Base-by-base conservation (phyloP, 192 early-diverging fungal species). In the Entrophospora sp. region DNA sequence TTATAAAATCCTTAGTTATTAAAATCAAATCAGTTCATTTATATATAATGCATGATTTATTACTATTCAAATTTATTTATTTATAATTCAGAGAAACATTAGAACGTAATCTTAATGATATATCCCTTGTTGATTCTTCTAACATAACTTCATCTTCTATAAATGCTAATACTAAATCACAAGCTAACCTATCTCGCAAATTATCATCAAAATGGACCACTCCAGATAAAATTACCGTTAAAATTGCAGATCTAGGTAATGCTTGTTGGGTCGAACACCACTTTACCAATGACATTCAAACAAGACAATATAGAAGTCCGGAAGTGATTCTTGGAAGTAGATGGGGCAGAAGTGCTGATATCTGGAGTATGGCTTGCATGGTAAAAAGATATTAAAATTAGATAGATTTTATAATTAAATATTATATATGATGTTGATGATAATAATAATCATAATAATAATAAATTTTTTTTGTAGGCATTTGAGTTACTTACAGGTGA, bases 201-300 rank as follows among this genome's bases (percentile, higher is more conserved):
- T 10, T 64, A 31, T 56, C 69, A 12, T 49, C 49, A 12, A 55
- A 61, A 58, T 64, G 43, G 34, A 40, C 46, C 16, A 48, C 40
- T 9, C 32, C 42, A 14, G 61, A 40, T 56, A 61, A 64, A 6
- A 76, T 91, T 34, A 79, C 82, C 20, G 90, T 98, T 60, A 98
- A 98, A 75, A 91, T 98, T 69, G 94, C 94, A 10, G 96, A 98
- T 74, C 75, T 98, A 16, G 96, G 96, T 13, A 98, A 98, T 71
- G 92, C 94, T 22, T 95, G 93, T 62, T 98, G 96, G 96, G 84
- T 87, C 1, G 79, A 95, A 71, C 88, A 95, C 73, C 93, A 98
- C 71, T 96, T 95, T 67, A 94, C 94, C 0, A 87, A 90, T 37
- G 92, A 95, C 70, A 96, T 98, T 62, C 96, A 98, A 77, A 98